These are phyloP conservation scores for Anthostomella pinea DNA, from an alignment of 2,329 filamentous ascomycete species.

Conservation along the genomic window DNA sequence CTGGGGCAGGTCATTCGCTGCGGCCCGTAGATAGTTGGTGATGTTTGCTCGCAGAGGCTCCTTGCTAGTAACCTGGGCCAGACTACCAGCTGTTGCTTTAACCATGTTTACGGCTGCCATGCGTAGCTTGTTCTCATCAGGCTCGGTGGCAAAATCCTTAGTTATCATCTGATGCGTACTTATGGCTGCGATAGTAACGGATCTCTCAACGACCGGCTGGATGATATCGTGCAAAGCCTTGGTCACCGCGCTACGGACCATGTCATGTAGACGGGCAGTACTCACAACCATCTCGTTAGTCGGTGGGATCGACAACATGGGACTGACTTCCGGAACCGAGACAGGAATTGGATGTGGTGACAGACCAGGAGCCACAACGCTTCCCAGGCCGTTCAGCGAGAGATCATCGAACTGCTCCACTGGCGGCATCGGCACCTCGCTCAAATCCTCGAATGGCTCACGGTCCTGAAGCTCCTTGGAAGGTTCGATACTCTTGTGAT, in stretches of 20 bases:
- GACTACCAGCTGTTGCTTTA: conserved; percentile 86
- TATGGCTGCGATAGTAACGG: conserved; percentile 95
- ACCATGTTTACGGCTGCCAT: conserved; percentile 91
- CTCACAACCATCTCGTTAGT: conserved; percentile 77
- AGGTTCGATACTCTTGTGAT: conserved; percentile 87
- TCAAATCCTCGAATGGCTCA: conserved; percentile 59
- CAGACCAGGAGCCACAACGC: conserved; percentile 68
- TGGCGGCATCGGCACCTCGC: conserved; percentile 61
- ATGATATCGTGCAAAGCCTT: conserved; percentile 95
- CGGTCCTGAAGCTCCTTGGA: conserved; percentile 82
- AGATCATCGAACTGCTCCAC: conserved; percentile 82
- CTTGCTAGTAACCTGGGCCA: conserved; percentile 97
- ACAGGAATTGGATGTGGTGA: conserved; percentile 75
- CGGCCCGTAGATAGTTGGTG: conserved; percentile 85
- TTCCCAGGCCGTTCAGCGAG: conserved; percentile 69
- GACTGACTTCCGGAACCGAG: conserved; percentile 78
- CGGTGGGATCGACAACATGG: conserved; percentile 76
- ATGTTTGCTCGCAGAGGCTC: conserved; percentile 95
- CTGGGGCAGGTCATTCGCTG: conserved; percentile 68
- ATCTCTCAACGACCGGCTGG: conserved; percentile 93
- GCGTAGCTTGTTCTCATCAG: conserved; percentile 81
- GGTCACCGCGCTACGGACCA: conserved; percentile 82
- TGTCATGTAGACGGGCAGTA: conserved; percentile 64
- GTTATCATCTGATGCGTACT: conserved; percentile 92
- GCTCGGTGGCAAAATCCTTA: conserved; percentile 94